Conservation (phyloP, 371 early-diverging fungal genomes). For the Mucor racemosus region DNA sequence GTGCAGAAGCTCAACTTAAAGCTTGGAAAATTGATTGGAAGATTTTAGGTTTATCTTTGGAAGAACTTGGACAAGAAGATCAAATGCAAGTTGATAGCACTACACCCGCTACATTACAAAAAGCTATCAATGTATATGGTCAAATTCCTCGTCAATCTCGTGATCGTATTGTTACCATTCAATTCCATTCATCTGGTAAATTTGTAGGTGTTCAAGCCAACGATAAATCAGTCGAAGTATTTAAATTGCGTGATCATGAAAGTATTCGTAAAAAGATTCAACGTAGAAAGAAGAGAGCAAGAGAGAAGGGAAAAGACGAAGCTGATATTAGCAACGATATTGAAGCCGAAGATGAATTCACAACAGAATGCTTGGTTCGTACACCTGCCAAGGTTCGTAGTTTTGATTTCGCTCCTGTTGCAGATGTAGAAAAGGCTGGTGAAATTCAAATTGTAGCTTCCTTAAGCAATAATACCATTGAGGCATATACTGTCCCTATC, state of each 20-base stretch:
- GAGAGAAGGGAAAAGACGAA: conserved; percentile 74
- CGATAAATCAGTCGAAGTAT: conserved; percentile 86
- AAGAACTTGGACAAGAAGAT: conserved; percentile 45
- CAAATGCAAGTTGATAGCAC: conserved; percentile 33
- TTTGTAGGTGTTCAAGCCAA: conserved; percentile 80
- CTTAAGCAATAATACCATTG: conserved; percentile 75
- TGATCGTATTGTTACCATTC: conserved; percentile 79
- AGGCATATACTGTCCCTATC: conserved; percentile 66
- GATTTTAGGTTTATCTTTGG: conserved; percentile 48
- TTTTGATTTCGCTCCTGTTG: conserved; percentile 72
- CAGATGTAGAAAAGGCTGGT: conserved; percentile 60
- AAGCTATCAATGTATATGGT: conserved; percentile 74
- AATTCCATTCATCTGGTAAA: conserved; percentile 76
- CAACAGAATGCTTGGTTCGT: conserved; percentile 65
- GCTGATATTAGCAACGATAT: conserved; percentile 55
- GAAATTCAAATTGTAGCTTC: conserved; percentile 61
- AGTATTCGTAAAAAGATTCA: conserved; percentile 83
- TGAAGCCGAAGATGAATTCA: conserved; percentile 73
- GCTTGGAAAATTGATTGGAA: conserved; percentile 86
- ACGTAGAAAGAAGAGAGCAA: conserved; percentile 80
- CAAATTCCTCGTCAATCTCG: conserved; percentile 78
- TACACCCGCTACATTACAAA: conserved; percentile 40
- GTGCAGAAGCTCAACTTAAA: conserved; percentile 82
- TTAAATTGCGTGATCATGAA: conserved; percentile 72
- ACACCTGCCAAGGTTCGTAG: conserved; percentile 75